Percentiles rank a stretch among this genome's conserved stretches.
These are phyloP conservation scores for Brassica juncea DNA, from an alignment of 345 rosid genomes.

Conservation along the genomic window DNA sequence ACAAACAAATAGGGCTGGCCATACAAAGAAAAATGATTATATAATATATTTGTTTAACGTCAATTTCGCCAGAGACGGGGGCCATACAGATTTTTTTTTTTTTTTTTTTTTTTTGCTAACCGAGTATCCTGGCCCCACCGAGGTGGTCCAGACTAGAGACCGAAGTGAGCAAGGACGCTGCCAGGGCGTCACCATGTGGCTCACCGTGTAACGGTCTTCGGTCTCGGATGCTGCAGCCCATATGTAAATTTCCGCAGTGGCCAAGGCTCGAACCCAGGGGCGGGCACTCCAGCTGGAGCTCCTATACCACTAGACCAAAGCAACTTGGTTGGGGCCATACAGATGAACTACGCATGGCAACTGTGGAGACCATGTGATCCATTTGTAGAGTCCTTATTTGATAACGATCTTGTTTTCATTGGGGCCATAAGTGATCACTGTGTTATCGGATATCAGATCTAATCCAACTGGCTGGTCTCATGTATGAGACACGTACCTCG, in stretches of 20 bases:
- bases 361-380: slow-evolving; percentile 30
- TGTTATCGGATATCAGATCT: not conserved
- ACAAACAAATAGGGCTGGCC: not conserved
- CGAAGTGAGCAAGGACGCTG: too few relatives aligned
- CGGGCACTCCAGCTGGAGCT: too few relatives aligned
- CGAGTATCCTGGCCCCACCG: too few relatives aligned
- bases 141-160: too few relatives aligned
- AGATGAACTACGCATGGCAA: slow-evolving; percentile 25
- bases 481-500: slow-evolving; percentile 18
- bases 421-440: slow-evolving; percentile 8
- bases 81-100: not conserved
- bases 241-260: too few relatives aligned
- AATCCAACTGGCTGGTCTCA: slow-evolving; percentile 26
- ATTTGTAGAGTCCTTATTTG: slow-evolving; percentile 22
- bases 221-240: too few relatives aligned
- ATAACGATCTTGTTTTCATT: not conserved
- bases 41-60: not conserved
- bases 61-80: not conserved
- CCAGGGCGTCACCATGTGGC: too few relatives aligned
- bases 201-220: too few relatives aligned
- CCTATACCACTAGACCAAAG: too few relatives aligned
- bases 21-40: not conserved
- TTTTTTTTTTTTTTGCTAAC: too few relatives aligned
- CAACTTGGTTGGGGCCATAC: not conserved
- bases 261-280: too few relatives aligned